Evolutionary conservation across 179 eudicot species (phyloP).

Genomic region (Silene noctiflora): DNA sequence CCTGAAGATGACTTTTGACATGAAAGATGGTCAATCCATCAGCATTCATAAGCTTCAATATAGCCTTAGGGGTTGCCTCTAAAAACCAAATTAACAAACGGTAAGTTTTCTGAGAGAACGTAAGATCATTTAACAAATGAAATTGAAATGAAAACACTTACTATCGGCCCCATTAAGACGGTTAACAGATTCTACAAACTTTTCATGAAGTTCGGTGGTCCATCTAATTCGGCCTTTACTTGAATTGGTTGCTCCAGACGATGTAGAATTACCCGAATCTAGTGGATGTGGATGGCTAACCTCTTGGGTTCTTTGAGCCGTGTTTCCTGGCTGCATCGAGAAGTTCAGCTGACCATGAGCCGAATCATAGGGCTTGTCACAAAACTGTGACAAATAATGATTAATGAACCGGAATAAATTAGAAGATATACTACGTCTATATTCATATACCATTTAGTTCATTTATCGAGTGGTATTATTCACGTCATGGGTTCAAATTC

Average conservation of each 20-base stretch:
- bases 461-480: too few relatives aligned
- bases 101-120: background rate
- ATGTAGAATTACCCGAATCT: constrained; percentile 27
- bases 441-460: too few relatives aligned
- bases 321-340: constrained; percentile 33
- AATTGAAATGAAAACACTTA: constrained; percentile 31
- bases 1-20: constrained; percentile 96
- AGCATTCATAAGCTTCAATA: constrained; percentile 78
- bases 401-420: background rate
- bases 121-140: background rate
- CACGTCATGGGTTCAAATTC: too few relatives aligned
- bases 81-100: constrained; percentile 8
- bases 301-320: constrained; percentile 24
- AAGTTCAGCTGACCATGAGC: constrained; percentile 34
- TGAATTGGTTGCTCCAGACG: constrained; percentile 29
- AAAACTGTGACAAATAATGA: constrained; percentile 28
- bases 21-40: constrained; percentile 90
- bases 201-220: constrained; percentile 71
- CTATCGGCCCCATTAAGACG: constrained; percentile 85
- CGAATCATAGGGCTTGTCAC: constrained; percentile 33
- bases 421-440: background rate
- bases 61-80: constrained; percentile 99
- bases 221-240: constrained; percentile 63
- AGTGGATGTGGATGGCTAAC: constrained; percentile 16
- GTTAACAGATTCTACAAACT: constrained; percentile 73